Percentiles rank a stretch among this genome's conserved stretches.
Evolutionary conservation across 2,329 filamentous ascomycete genomes (phyloP).

Genomic region (Botryosphaeria agaves): DNA sequence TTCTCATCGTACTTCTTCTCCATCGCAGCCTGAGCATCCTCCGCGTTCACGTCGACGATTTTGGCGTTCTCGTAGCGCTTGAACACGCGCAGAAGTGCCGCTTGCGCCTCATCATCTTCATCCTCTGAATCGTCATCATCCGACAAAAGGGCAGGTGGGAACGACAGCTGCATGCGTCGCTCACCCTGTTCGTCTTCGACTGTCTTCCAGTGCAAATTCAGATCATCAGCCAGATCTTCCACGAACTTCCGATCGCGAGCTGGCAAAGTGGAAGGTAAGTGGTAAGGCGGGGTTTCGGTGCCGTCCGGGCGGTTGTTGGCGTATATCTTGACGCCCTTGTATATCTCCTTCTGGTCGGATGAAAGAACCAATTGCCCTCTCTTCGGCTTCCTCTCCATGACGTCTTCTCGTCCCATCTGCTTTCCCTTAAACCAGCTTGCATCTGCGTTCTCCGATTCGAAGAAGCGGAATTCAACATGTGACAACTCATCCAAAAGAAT

Average conservation of each 20-base stretch:
- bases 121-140: conserved; percentile 47
- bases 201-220: conserved; percentile 49
- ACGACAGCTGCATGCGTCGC: conserved; percentile 45
- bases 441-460: conserved; percentile 78
- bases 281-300: conserved; percentile 34
- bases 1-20: conserved; percentile 79
- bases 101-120: conserved; percentile 67
- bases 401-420: conserved; percentile 50
- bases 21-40: conserved; percentile 63
- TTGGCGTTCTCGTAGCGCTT: conserved; percentile 83
- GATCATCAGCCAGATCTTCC: conserved; percentile 60
- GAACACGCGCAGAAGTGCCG: conserved; percentile 71
- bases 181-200: conserved; percentile 46
- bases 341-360: conserved; percentile 63
- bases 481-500: conserved; percentile 68
- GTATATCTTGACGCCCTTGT: conserved; percentile 67
- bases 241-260: conserved; percentile 87
- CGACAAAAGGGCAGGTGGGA: conserved; percentile 33
- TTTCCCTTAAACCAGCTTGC: conserved; percentile 87
- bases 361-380: conserved; percentile 55
- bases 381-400: conserved; percentile 42
- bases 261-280: conserved; percentile 55
- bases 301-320: conserved; percentile 48
- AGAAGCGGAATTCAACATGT: conserved; percentile 80
- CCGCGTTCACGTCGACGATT: conserved; percentile 60